Percentiles rank a stretch among this genome's conserved stretches.
These are phyloP conservation scores for Phytopythium mirpurense DNA, from an alignment of 352 stramenopile genomes.

Conservation along the genomic window DNA sequence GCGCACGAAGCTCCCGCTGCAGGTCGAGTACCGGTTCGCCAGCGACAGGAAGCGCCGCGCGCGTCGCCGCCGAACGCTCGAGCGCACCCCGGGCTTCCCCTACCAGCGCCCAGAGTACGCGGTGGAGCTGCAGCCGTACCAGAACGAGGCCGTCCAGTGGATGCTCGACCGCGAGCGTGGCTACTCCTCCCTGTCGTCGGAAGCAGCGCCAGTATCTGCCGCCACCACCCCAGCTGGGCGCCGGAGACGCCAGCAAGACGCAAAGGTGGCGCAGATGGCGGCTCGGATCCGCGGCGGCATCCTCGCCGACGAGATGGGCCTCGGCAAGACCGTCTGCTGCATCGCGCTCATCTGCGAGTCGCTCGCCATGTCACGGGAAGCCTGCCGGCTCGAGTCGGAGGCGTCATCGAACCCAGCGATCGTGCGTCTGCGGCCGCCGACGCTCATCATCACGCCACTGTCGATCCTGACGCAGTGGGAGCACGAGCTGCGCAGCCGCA, in stretches of 20 bases:
- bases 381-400: constrained; percentile 11
- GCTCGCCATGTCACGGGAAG: constrained; percentile 36
- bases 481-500: constrained; percentile 73
- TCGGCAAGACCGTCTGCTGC: constrained; percentile 90
- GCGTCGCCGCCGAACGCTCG: constrained; percentile 36
- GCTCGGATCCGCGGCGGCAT: constrained; percentile 66
- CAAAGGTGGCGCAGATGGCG: constrained; percentile 28
- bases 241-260: constrained; percentile 20
- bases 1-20: constrained; percentile 53
- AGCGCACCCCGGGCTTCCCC: constrained; percentile 31
- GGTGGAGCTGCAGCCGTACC: constrained; percentile 72
- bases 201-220: neutral
- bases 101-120: constrained; percentile 44
- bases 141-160: constrained; percentile 85
- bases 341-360: constrained; percentile 75
- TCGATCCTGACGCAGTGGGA: constrained; percentile 87
- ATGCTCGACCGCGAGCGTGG: constrained; percentile 67
- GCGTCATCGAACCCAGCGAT: constrained; percentile 16
- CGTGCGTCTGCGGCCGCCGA: constrained; percentile 44
- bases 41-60: constrained; percentile 42
- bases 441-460: constrained; percentile 75
- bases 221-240: constrained; percentile 5
- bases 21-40: constrained; percentile 52
- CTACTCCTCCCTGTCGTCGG: neutral
- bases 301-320: constrained; percentile 85